A percentile compares a stretch with the other conserved stretches of the same genome.
These are phyloP conservation scores for Monosporascus sp. DNA, from an alignment of 2,329 filamentous ascomycete genomes.

Conservation along the genomic window DNA sequence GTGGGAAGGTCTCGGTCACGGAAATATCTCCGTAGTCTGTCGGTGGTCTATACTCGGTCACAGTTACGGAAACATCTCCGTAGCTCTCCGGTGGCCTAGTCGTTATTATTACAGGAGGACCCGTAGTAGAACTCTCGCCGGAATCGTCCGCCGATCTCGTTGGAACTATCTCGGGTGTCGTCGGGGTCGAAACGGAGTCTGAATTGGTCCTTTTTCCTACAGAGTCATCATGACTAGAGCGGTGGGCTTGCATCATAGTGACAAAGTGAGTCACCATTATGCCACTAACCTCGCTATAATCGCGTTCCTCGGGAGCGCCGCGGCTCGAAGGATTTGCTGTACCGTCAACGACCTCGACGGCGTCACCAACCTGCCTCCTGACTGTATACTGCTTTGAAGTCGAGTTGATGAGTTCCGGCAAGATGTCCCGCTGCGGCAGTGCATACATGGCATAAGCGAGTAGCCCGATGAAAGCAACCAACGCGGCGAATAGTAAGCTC, in stretches of 20 bases:
- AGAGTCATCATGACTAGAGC: no score
- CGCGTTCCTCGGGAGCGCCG: no score
- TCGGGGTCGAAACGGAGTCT: no score
- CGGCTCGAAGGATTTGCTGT: no score
- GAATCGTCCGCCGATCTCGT: no score
- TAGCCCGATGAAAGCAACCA: constrained; percentile 10
- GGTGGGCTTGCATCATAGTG: no score
- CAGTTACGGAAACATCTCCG: not conserved
- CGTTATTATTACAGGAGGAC: not conserved
- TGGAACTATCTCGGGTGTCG: not conserved
- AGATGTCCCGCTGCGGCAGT: constrained; percentile 9
- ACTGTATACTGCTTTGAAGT: not conserved
- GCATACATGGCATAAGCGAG: constrained; percentile 12
- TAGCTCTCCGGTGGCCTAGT: not conserved
- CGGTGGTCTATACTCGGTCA: not conserved
- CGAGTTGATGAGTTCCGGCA: not conserved
- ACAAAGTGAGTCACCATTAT: no score
- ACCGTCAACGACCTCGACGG: not conserved
- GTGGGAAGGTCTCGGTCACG: not conserved
- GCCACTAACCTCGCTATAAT: no score
- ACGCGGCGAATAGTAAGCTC: constrained; percentile 4
- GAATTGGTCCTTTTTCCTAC: no score
- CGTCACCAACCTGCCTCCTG: not conserved
- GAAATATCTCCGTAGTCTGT: not conserved
- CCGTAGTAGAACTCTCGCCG: no score